A percentile compares a stretch with the other conserved stretches of the same genome.
Evolutionary conservation across 176 grass and related monocot species (phyloP).

Genomic region (Otatea glauca): DNA sequence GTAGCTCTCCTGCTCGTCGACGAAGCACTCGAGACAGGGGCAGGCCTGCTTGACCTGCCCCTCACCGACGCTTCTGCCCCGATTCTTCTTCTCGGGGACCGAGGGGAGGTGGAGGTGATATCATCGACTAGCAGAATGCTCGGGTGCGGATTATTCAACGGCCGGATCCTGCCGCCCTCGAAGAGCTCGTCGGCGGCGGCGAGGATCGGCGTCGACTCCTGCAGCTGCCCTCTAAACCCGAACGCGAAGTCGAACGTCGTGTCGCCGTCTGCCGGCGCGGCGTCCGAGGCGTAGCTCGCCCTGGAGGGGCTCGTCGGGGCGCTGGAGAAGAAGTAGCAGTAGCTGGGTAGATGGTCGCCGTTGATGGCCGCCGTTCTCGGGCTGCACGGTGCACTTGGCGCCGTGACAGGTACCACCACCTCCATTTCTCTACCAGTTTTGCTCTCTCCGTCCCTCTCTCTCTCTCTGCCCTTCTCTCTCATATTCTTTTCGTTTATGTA

Average conservation of each 20-base stretch:
- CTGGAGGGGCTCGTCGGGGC: conserved; percentile 81
- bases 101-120: conserved; percentile 12
- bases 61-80: conserved; percentile 6
- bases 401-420: conserved; percentile 65
- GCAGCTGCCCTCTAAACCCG: conserved; percentile 59
- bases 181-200: conserved; percentile 96
- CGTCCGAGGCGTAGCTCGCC: conserved; percentile 33
- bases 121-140: conserved; percentile 17
- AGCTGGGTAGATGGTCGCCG: conserved; percentile 34
- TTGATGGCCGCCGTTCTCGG: conserved; percentile 53
- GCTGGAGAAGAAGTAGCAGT: conserved; percentile 73
- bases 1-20: conserved; percentile 41
- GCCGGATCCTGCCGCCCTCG: conserved; percentile 91
- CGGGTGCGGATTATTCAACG: conserved; percentile 52
- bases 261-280: not conserved
- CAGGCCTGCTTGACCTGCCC: conserved; percentile 45
- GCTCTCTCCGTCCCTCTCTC: not conserved
- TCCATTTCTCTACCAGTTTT: conserved; percentile 50
- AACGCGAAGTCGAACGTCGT: conserved; percentile 64
- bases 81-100: conserved; percentile 22
- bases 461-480: not conserved
- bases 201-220: conserved; percentile 47
- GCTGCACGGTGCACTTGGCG: conserved; percentile 70
- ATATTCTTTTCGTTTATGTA: conserved; percentile 48
- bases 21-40: not conserved